phyloP scores from a whole-genome alignment of 108 stramenopile genomes.

The Cyclotella sp. region DNA sequence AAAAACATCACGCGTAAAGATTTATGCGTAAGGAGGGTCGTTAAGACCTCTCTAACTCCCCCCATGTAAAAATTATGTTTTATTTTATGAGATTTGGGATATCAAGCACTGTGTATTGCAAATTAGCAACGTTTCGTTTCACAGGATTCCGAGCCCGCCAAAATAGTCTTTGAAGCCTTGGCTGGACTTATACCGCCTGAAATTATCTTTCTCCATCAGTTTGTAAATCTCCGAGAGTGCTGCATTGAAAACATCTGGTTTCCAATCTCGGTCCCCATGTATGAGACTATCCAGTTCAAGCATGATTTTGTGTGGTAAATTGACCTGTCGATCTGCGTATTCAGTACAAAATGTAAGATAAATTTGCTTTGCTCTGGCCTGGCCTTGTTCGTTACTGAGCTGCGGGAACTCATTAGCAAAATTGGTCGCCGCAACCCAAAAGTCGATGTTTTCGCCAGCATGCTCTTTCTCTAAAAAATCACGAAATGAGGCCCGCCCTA shows the following conservation, averaged over 20 bases:
- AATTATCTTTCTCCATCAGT: constrained; percentile 59
- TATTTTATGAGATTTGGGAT: too few relatives aligned
- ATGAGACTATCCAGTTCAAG: constrained; percentile 24
- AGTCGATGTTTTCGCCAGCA: constrained; percentile 61
- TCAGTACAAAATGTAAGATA: constrained; percentile 38
- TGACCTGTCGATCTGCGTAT: constrained; percentile 46
- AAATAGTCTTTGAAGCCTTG: constrained; percentile 6
- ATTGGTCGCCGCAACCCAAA: constrained; percentile 46
- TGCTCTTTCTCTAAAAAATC: constrained; percentile 48
- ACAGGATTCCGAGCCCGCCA: not conserved
- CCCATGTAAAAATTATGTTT: too few relatives aligned
- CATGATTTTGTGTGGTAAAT: constrained; percentile 44
- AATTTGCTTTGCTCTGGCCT: constrained; percentile 39
- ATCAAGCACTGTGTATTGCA: too few relatives aligned
- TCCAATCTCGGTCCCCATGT: constrained; percentile 10
- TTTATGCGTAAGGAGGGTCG: too few relatives aligned
- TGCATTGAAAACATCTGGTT: constrained; percentile 41
- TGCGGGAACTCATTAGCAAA: constrained; percentile 18
- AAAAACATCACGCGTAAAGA: too few relatives aligned
- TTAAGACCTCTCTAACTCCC: too few relatives aligned
- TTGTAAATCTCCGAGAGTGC: constrained; percentile 46
- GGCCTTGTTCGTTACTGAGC: constrained; percentile 6
- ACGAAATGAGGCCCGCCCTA: constrained; percentile 41
- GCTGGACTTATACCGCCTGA: constrained; percentile 41
- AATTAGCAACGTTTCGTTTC: too few relatives aligned